Percentiles rank a stretch among this genome's conserved stretches.
phyloP scores from a whole-genome alignment of 2,329 filamentous ascomycete genomes.

The Penicillium concentricum region DNA sequence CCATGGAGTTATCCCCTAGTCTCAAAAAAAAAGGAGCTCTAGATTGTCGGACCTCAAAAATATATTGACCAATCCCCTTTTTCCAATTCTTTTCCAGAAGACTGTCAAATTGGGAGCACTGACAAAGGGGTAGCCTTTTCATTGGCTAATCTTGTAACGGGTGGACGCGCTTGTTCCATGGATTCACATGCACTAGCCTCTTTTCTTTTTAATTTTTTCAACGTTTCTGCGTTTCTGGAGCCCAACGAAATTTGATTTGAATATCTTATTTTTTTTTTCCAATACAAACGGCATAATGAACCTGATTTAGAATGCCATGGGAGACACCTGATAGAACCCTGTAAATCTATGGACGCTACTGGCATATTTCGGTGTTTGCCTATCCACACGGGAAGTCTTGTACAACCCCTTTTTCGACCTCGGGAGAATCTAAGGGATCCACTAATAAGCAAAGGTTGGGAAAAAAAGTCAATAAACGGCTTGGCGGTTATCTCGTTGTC shows the following conservation, averaged over 20 bases:
- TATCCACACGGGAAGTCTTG: not conserved
- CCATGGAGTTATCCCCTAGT: constrained; percentile 1
- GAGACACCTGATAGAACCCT: not conserved
- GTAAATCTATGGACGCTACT: not conserved
- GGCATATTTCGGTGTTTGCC: not conserved
- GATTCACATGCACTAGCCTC: constrained; percentile 5
- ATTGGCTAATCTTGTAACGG: not conserved
- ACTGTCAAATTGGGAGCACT: constrained; percentile 6
- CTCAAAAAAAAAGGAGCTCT: constrained; percentile 5
- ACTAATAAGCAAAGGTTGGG: constrained; percentile 1
- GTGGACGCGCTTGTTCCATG: constrained; percentile 3
- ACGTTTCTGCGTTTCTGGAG: not conserved
- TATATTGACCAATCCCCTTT: not conserved
- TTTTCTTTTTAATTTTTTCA: not conserved
- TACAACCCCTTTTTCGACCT: not conserved
- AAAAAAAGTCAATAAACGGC: not conserved
- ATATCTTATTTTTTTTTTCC: no score
- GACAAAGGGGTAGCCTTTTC: not conserved
- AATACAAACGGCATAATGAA: no score
- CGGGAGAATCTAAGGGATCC: not conserved
- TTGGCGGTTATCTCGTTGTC: not conserved
- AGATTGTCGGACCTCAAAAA: not conserved
- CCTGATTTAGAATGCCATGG: no score
- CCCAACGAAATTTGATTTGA: not conserved
- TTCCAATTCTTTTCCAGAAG: constrained; percentile 9